These are phyloP conservation scores for Neopestalotiopsis sp. DNA, from an alignment of 2,329 filamentous ascomycete species.

Conservation along the genomic window DNA sequence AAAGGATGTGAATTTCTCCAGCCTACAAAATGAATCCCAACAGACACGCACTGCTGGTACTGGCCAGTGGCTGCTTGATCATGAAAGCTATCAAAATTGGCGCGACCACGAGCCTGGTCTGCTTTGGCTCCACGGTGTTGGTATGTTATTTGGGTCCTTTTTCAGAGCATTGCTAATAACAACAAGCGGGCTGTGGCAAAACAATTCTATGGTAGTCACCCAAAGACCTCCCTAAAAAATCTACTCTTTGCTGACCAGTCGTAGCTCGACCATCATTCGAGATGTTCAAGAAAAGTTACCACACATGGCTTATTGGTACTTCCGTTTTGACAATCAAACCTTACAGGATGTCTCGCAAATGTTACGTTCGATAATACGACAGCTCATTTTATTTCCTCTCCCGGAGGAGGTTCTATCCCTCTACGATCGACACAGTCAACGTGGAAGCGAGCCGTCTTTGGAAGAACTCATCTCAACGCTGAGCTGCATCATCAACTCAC, in stretches of 20 bases:
- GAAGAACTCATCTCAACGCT: background rate
- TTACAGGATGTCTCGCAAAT: background rate
- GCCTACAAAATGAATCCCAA: background rate
- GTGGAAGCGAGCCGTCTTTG: slow-evolving; percentile 1
- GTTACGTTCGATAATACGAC: background rate
- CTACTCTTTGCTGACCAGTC: background rate
- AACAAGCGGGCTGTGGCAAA: slow-evolving; percentile 1
- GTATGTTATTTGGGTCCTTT: background rate
- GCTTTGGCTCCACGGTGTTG: background rate
- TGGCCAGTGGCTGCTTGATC: slow-evolving; percentile 3
- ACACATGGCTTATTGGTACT: background rate
- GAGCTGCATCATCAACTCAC: background rate
- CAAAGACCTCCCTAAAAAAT: too few relatives aligned
- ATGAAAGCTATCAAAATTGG: background rate
- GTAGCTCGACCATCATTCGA: slow-evolving; percentile 2
- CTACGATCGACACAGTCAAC: background rate
- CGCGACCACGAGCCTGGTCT: background rate
- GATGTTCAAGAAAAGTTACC: background rate
- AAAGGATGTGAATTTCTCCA: background rate
- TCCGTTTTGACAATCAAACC: background rate
- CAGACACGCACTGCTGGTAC: background rate
- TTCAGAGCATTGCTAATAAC: background rate
- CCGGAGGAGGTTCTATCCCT: background rate
- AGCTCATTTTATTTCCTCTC: background rate
- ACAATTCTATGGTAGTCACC: background rate